Base-by-base conservation (phyloP, 176 grass and related monocot genomes). In the Puccinellia tenuiflora region DNA sequence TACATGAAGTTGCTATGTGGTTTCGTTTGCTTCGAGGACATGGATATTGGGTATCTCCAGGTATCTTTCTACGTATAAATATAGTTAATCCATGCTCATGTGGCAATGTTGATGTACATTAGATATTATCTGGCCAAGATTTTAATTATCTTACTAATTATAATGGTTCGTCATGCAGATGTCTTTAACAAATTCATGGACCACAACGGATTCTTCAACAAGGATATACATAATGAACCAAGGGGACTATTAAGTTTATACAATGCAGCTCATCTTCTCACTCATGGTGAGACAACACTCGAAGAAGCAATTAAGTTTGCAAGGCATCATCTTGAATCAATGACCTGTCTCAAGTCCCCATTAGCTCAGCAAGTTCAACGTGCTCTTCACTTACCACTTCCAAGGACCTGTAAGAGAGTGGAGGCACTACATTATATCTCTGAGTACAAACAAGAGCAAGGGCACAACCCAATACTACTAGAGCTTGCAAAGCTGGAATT, bases 401-500 rank as follows among this genome's bases (percentile, higher is more conserved):
- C 68, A 54, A 66, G 70, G 20, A 76, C 59, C 3, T 45, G 64
- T 9, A 64, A 63, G 1, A 76, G 78, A 13, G 25, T 21, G 22
- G 85, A 81, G 4, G 8, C 62, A 11, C 16, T 78, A 57, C 29
- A 11, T 12, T 88, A 52, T 22, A 73, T 88, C 0, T 3, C 5
- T 7, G 80, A 78, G 13, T 88, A 72, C 15, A 64, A 11, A 10
- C 7, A 78, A 3, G 64, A 88, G 25, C 7, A 63, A 25, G 12
- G 52, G 30, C 3, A 20, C 29, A 78, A 39, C 34, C 64, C 20
- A 2, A 1, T 26, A 8, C 37, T 88, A 18, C 20, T 79, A 5
- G 80, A 88, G 80, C 38, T 83, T 17, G 86, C 74, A 16, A 83
- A 72, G 42, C 39, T 73, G 0, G 85, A 86, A 42, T 86, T 86